Conservation (phyloP, 108 stramenopile genomes). For the Seminavis robusta region DNA sequence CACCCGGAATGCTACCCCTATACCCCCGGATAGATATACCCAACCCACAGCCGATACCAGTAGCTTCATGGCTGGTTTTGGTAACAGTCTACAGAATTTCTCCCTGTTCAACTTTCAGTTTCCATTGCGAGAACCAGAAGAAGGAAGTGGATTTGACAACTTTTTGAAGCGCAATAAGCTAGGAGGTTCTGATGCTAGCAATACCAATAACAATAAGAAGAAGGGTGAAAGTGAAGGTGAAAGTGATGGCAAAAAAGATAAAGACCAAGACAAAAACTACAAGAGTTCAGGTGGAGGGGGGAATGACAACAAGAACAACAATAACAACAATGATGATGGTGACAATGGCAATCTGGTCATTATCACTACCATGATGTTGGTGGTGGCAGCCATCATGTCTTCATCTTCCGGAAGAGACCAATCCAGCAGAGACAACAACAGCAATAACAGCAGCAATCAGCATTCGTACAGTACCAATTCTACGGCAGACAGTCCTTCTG, state of each 20-base stretch:
- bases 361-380: constrained; percentile 39
- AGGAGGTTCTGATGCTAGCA: background rate
- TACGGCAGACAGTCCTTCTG: background rate
- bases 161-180: constrained; percentile 1
- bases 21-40: no score
- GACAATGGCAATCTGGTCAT: constrained; percentile 19
- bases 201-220: background rate
- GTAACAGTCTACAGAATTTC: no score
- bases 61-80: no score
- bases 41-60: no score
- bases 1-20: no score
- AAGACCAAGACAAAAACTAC: constrained; percentile 21
- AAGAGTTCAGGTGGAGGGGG: background rate
- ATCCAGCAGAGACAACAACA: background rate
- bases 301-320: constrained; percentile 22
- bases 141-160: constrained; percentile 1
- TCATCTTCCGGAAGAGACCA: background rate
- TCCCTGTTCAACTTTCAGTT: no score
- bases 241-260: constrained; percentile 16
- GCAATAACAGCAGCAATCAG: background rate
- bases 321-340: background rate
- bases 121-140: background rate
- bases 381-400: constrained; percentile 1
- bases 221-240: constrained; percentile 18
- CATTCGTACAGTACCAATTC: background rate